Base-by-base conservation (phyloP, 495 filamentous ascomycete genomes). In the Penicillium subrubescens region DNA sequence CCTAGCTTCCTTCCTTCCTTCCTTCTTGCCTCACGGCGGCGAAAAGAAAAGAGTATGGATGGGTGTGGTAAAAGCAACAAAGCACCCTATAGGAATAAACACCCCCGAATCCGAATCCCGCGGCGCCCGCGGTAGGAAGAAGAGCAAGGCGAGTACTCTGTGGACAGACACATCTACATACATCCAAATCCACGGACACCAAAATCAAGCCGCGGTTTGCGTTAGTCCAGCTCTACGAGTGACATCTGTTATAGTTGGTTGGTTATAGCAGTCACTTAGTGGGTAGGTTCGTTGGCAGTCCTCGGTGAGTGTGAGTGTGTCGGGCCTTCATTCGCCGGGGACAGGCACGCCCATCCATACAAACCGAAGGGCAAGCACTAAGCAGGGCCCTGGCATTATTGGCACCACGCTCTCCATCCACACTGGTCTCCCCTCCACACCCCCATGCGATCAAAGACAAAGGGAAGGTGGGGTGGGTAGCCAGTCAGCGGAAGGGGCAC, bases 291-390 rank as follows among this genome's bases (percentile, higher is more conserved):
- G 50, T 7, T 27, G 25, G 25, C 23, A 17, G 50, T n/a, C 17
- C 10, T 15, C 14, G 27, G 29, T 61, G 59, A 29, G 59, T 19
- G 27, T 52, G 34, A 19, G 59, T 61, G 59, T 54, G 59, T 61
- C 37, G 21, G 48, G 12, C 35, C 59, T 6, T 54, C 46, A 61
- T 61, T 61, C 59, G 59, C 25, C n/a, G 59, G 15, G 15, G 25
- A 27, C 25, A 27, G 25, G 31, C 17, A 29, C 27, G 15, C 21
- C 19, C 21, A 17, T 8, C n/a, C n/a, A 25, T 4, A 21, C 5
- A 8, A 25, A 50, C 17, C 17, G 5, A 50, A 21, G 8, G 25
- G 25, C 25, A 27, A 27, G 25, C 25, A 27, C 25, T 27, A 50
- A 21, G 44, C 25, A 27, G 43, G 17, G n/a, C n/a, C n/a, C 21